phyloP scores from a whole-genome alignment of 352 stramenopile species.

The Globisporangium barbulae region DNA sequence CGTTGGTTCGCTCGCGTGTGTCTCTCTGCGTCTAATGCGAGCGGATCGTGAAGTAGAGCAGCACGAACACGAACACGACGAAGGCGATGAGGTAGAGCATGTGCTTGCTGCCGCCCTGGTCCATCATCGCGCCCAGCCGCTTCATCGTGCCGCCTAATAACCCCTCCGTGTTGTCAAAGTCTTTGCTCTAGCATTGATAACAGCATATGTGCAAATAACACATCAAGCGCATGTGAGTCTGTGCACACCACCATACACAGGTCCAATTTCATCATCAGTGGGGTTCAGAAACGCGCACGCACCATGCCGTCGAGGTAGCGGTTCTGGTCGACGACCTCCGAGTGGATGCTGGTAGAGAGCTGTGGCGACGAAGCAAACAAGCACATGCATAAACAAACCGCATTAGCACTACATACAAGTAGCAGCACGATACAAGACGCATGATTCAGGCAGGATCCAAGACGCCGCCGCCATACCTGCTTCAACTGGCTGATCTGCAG shows the following conservation, averaged over 20 bases:
- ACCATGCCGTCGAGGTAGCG: slow-evolving; percentile 82
- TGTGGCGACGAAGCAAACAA: slow-evolving; percentile 21
- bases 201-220: background rate
- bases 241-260: background rate
- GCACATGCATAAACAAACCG: background rate
- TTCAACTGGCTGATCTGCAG: slow-evolving; percentile 86
- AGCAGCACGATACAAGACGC: background rate
- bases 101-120: slow-evolving; percentile 84
- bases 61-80: slow-evolving; percentile 81
- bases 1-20: background rate
- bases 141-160: slow-evolving; percentile 86
- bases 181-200: slow-evolving; percentile 49
- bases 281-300: slow-evolving; percentile 9
- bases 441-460: background rate
- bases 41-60: slow-evolving; percentile 81
- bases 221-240: background rate
- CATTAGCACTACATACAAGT: background rate
- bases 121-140: slow-evolving; percentile 82
- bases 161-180: slow-evolving; percentile 84
- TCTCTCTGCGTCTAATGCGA: slow-evolving; percentile 38
- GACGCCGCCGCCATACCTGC: slow-evolving; percentile 36
- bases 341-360: slow-evolving; percentile 77
- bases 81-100: slow-evolving; percentile 87
- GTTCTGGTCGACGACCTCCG: slow-evolving; percentile 81
- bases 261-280: background rate